Evolutionary conservation across 768 basidiomycete species (phyloP).

Genomic region (Cystofilobasidium ferigula): DNA sequence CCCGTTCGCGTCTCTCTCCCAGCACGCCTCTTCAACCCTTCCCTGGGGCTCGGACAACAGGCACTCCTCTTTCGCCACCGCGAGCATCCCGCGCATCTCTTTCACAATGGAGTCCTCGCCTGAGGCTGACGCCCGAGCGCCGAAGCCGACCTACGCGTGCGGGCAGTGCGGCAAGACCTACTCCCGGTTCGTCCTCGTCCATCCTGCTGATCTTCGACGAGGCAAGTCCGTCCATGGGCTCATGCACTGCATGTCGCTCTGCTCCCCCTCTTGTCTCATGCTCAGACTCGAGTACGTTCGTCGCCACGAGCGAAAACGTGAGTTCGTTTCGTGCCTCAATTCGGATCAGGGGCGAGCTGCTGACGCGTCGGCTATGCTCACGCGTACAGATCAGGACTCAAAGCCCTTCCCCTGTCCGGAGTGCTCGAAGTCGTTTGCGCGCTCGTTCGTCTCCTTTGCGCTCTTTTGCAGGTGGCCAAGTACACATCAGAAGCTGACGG

Average conservation of each 20-base stretch:
- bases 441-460: not conserved
- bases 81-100: too few species aligned
- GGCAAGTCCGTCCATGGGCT: not conserved
- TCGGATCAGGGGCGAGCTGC: too few species aligned
- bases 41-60: too few species aligned
- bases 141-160: not conserved
- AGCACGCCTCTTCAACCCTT: too few species aligned
- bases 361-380: too few species aligned
- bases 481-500: too few species aligned
- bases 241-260: not conserved
- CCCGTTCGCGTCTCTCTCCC: too few species aligned
- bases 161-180: not conserved
- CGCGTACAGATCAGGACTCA: not conserved
- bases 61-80: too few species aligned
- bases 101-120: too few species aligned
- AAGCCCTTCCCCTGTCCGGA: slow-evolving; percentile 1
- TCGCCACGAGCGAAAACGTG: not conserved
- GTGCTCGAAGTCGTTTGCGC: not conserved
- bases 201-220: not conserved
- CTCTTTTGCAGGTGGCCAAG: too few species aligned
- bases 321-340: not conserved
- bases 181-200: not conserved
- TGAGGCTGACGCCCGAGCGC: too few species aligned
- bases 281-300: not conserved
- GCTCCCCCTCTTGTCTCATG: not conserved